phyloP scores from a whole-genome alignment of 768 basidiomycete genomes.

The Kwoniella dendrophila region DNA sequence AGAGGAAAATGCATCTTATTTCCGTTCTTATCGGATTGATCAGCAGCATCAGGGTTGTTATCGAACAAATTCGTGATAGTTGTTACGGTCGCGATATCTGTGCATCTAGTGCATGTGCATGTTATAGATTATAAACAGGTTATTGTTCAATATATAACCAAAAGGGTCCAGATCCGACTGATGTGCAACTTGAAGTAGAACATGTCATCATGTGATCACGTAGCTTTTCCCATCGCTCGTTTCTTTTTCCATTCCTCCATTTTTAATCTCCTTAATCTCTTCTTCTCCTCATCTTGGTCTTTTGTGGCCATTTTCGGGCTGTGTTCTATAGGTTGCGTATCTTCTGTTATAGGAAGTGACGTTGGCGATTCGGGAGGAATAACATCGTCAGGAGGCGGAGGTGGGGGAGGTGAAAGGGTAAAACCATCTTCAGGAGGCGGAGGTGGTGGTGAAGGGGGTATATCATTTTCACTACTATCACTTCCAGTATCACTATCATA shows the following conservation, averaged over 20 bases:
- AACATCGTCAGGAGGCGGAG: background rate
- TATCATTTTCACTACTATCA: background rate
- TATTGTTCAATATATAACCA: too few species aligned
- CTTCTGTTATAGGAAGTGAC: background rate
- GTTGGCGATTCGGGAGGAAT: background rate
- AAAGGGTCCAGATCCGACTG: too few species aligned
- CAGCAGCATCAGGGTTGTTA: background rate
- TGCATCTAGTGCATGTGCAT: too few species aligned
- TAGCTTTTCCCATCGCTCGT: constrained; percentile 6
- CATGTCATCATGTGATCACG: too few species aligned
- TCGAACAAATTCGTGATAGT: too few species aligned
- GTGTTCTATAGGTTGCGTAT: constrained; percentile 1
- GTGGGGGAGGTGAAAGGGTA: background rate
- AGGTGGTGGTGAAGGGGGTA: constrained; percentile 3
- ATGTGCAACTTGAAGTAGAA: too few species aligned
- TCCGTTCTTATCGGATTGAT: background rate
- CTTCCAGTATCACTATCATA: constrained; percentile 17
- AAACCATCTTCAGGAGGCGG: constrained; percentile 4
- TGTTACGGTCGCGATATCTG: too few species aligned
- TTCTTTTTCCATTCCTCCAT: constrained; percentile 25
- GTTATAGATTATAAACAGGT: too few species aligned
- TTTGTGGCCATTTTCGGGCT: background rate
- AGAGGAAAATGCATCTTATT: background rate
- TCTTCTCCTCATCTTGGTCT: constrained; percentile 20
- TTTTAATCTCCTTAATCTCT: constrained; percentile 13